A percentile compares a stretch with the other conserved stretches of the same genome.
Conservation (phyloP, 208 protist species). For the Histomonas meleagridis region DNA sequence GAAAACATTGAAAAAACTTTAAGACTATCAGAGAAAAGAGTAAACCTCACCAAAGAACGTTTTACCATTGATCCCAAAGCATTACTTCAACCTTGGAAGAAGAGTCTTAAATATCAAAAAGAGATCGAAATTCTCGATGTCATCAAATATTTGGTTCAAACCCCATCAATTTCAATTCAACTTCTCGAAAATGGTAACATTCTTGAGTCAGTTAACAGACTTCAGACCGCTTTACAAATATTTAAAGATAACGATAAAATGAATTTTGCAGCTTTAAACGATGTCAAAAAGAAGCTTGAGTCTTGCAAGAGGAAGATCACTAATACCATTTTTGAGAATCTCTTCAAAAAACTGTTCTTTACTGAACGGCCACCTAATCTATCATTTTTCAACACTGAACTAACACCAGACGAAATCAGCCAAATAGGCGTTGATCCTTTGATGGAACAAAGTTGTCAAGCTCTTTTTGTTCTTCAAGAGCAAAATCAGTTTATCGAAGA, state of each 20-base stretch:
- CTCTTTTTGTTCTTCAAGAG: background rate
- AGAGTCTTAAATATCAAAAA: background rate
- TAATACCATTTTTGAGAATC: background rate
- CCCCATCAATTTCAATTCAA: background rate
- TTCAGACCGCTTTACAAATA: background rate
- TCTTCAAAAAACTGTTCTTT: background rate
- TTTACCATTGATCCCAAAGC: background rate
- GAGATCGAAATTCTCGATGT: background rate
- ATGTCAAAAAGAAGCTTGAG: background rate
- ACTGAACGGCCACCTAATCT: background rate
- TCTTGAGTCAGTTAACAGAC: background rate
- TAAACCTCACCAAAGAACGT: background rate
- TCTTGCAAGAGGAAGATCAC: background rate
- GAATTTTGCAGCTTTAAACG: background rate
- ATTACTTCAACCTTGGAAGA: background rate
- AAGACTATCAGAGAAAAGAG: background rate
- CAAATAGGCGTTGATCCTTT: background rate
- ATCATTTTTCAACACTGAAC: background rate
- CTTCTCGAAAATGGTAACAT: background rate
- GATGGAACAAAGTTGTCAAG: background rate
- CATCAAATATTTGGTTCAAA: background rate
- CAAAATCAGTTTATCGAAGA: background rate
- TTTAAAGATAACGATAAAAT: background rate
- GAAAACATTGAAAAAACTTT: background rate
- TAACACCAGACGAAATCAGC: background rate